Evolutionary conservation across 805 yeast species (phyloP).

Genomic region (Metschnikowia proteae): DNA sequence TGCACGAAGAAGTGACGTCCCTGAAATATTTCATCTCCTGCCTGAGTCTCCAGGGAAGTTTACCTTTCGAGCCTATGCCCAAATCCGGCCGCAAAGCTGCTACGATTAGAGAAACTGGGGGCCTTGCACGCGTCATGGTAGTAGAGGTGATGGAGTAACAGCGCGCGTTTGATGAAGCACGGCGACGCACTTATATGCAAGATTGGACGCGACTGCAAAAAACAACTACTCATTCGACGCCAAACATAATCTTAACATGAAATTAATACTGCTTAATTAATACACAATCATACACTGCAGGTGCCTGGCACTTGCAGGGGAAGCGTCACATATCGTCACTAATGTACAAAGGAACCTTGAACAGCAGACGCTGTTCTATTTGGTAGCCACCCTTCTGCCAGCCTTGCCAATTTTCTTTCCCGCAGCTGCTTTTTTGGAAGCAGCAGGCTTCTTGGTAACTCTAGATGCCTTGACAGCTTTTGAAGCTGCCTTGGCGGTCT

Average conservation of each 20-base stretch:
- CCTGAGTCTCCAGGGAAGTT: constrained; percentile 82
- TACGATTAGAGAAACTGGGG: constrained; percentile 54
- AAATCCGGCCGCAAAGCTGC: constrained; percentile 78
- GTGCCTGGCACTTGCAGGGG: not conserved
- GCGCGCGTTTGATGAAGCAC: not conserved
- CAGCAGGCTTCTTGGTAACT: not conserved
- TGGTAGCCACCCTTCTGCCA: not conserved
- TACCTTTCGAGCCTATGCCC: constrained; percentile 83
- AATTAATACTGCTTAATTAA: not conserved
- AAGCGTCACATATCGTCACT: constrained; percentile 2
- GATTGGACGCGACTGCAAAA: constrained; percentile 4
- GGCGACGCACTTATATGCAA: constrained; percentile 5
- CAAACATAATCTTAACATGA: not conserved
- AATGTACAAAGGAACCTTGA: constrained; percentile 12
- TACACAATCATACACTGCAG: constrained; percentile 1
- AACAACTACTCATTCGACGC: not conserved
- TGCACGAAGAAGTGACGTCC: constrained; percentile 56
- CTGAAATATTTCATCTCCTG: constrained; percentile 84
- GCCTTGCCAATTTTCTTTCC: constrained; percentile 3
- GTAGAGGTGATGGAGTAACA: not conserved
- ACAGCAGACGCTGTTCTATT: constrained; percentile 4
- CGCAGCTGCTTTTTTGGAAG: not conserved
- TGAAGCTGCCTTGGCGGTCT: no score
- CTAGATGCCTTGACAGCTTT: not conserved
- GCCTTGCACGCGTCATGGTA: constrained; percentile 11